Evolutionary conservation across 2,329 filamentous ascomycete species (phyloP).

Genomic region (Meredithiella fracta): DNA sequence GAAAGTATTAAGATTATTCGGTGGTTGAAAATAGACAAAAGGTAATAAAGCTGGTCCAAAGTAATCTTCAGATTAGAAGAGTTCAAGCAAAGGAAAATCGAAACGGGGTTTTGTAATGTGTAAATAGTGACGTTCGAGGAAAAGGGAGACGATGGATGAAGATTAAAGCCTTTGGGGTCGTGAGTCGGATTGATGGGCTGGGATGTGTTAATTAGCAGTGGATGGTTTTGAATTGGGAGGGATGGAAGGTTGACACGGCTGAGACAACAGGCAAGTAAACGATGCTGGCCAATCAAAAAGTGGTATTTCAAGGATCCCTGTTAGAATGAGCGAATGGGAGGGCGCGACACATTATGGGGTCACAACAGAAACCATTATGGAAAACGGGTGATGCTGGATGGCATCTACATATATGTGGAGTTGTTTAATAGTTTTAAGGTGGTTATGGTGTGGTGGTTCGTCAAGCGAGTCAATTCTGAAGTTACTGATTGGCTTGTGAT

Average conservation of each 20-base stretch:
- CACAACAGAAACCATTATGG: conserved; percentile 3
- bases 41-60: neutral
- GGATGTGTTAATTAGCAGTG: conserved; percentile 3
- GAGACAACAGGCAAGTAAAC: conserved; percentile 12
- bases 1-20: neutral
- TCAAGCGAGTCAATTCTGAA: too few species aligned
- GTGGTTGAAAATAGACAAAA: neutral
- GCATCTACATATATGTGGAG: neutral
- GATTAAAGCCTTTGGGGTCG: conserved; percentile 2
- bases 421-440: too few species aligned
- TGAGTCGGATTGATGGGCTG: neutral
- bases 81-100: too few species aligned
- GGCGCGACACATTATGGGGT: neutral
- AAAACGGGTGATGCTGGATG: neutral
- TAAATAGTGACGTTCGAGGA: neutral
- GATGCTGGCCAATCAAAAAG: conserved; percentile 7
- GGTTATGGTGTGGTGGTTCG: too few species aligned
- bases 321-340: neutral
- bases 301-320: neutral
- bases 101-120: too few species aligned
- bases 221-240: conserved; percentile 9
- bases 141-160: conserved; percentile 3
- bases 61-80: too few species aligned
- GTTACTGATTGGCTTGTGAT: neutral
- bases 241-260: conserved; percentile 10